Base-by-base conservation (phyloP, 805 yeast genomes). In the Kluyveromyces nonfermentans region DNA sequence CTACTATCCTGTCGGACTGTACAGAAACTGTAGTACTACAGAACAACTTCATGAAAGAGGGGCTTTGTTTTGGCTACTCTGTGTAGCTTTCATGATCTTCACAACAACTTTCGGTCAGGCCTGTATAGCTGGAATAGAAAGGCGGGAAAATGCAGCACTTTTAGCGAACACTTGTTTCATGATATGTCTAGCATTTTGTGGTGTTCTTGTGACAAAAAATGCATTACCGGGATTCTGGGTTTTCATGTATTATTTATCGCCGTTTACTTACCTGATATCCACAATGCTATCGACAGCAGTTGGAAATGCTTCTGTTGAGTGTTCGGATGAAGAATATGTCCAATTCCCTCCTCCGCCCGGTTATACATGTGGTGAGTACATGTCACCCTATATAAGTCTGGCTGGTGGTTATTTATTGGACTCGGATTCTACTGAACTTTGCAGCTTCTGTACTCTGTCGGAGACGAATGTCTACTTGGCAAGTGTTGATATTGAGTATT, bases 401-500 rank as follows among this genome's bases (percentile, higher is more conserved):
- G 46, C 48, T n/a, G 49, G 54, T 21, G 63, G 63, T 15, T 59
- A 59, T 33, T 44, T 60, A 15, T 18, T 40, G 7, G 47, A 57
- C 37, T 50, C 51, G 14, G 43, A 48, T n/a, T 66, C 77, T 5
- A 73, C 82, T 10, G 52, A 62, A 1, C 41, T 49, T n/a, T 84
- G 90, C 60, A 51, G 63, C 2, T 79, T 63, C 65, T 84, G 93
- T 63, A 51, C 71, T n/a, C 64, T 74, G 48, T 50, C 62, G 4
- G 56, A 60, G 9, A 81, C 89, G 7, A 74, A 83, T 57, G 68
- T 61, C 0, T 84, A 66, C 57, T 70, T 84, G 63, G 57, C 37
- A 1, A 40, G 40, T 30, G 50, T 69, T 17, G 52, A 51, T 12
- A 53, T 67, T n/a, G 37, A 50, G n/a, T 63, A 59, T 41, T 32